Percentiles rank a stretch among this genome's conserved stretches.
phyloP scores from a whole-genome alignment of 805 yeast species.

The Kregervanrija delftensis region DNA sequence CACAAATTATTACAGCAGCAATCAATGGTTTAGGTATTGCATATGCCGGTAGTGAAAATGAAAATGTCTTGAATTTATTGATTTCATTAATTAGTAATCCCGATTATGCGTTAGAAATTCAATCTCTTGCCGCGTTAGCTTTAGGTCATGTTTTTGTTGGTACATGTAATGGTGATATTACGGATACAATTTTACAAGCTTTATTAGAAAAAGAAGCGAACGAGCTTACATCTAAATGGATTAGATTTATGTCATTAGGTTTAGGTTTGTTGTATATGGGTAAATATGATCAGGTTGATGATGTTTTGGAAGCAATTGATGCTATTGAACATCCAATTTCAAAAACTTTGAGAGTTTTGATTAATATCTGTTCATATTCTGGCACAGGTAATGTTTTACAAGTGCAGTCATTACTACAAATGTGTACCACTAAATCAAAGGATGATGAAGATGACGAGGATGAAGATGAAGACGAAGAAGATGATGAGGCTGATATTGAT shows the following conservation, averaged over 20 bases:
- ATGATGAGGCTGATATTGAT: constrained; percentile 28
- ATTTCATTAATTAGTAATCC: constrained; percentile 79
- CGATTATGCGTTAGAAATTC: constrained; percentile 65
- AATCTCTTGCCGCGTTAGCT: constrained; percentile 83
- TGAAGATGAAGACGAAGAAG: constrained; percentile 43
- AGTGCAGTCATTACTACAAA: constrained; percentile 84
- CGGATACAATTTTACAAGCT: constrained; percentile 87
- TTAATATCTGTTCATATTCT: constrained; percentile 89
- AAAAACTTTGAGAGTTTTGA: constrained; percentile 79
- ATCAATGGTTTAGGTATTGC: constrained; percentile 90
- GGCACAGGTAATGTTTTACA: constrained; percentile 97
- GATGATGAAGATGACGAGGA: constrained; percentile 54
- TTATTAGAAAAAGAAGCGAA: constrained; percentile 74
- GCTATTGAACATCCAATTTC: constrained; percentile 95
- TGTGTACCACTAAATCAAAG: constrained; percentile 68
- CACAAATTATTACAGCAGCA: constrained; percentile 67
- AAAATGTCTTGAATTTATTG: constrained; percentile 69
- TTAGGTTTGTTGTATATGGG: constrained; percentile 89
- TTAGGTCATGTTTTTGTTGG: constrained; percentile 95
- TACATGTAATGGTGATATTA: constrained; percentile 89
- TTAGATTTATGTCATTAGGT: constrained; percentile 85
- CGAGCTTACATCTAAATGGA: constrained; percentile 81
- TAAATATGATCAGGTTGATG: constrained; percentile 88
- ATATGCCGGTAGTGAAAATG: constrained; percentile 89
- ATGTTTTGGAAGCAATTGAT: constrained; percentile 85